These are phyloP conservation scores for Skeletonema potamos DNA, from an alignment of 108 stramenopile genomes.

Conservation along the genomic window DNA sequence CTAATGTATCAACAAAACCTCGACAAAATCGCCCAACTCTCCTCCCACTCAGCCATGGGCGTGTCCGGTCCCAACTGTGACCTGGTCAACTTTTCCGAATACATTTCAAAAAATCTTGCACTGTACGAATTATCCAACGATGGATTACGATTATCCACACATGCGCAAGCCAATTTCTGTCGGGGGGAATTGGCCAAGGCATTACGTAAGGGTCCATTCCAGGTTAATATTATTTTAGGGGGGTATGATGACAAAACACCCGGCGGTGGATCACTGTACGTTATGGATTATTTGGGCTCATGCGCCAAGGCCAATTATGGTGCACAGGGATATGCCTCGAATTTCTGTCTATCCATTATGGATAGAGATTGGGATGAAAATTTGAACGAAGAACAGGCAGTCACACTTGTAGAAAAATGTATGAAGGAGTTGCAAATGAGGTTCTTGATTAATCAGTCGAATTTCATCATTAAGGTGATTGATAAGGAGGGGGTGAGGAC, in stretches of 20 bases:
- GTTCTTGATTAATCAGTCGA: slow-evolving; percentile 90
- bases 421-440: slow-evolving; percentile 91
- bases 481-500: slow-evolving; percentile 90
- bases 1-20: slow-evolving; percentile 86
- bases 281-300: slow-evolving; percentile 92
- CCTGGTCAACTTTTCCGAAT: slow-evolving; percentile 90
- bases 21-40: slow-evolving; percentile 80
- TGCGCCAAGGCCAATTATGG: slow-evolving; percentile 83
- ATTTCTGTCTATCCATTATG: slow-evolving; percentile 94
- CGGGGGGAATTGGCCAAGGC: slow-evolving; percentile 93
- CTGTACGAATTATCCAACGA: slow-evolving; percentile 94
- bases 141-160: slow-evolving; percentile 86
- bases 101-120: slow-evolving; percentile 91
- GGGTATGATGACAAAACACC: slow-evolving; percentile 81
- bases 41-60: slow-evolving; percentile 84
- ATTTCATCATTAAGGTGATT: slow-evolving; percentile 94
- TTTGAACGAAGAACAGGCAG: slow-evolving; percentile 81
- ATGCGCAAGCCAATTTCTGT: slow-evolving; percentile 94
- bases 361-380: slow-evolving; percentile 90
- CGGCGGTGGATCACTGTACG: slow-evolving; percentile 78
- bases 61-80: slow-evolving; percentile 90
- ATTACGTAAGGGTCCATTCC: slow-evolving; percentile 94
- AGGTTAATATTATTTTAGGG: slow-evolving; percentile 93
- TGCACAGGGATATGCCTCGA: slow-evolving; percentile 91
- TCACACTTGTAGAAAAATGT: slow-evolving; percentile 84